Evolutionary conservation across 805 yeast genomes (phyloP).

Genomic region (Kodamaea kaohsiungensis): DNA sequence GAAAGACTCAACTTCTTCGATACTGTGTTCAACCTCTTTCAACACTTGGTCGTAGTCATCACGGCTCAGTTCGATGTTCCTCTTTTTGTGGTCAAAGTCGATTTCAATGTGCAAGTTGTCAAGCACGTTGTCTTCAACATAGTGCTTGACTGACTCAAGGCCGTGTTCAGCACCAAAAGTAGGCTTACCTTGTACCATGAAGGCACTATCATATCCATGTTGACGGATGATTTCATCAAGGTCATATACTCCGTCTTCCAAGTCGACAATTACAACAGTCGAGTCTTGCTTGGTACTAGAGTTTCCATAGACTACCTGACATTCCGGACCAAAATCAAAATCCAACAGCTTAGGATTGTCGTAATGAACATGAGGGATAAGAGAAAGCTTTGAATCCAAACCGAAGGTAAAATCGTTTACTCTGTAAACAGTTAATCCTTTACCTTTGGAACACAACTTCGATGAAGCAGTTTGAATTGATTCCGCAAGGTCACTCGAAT

Average conservation of each 20-base stretch:
- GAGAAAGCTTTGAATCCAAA: slow-evolving; percentile 11
- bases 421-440: slow-evolving; percentile 25
- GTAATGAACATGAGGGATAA: slow-evolving; percentile 23
- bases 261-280: slow-evolving; percentile 7
- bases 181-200: slow-evolving; percentile 35
- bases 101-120: slow-evolving; percentile 23
- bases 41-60: slow-evolving; percentile 15
- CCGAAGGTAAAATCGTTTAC: slow-evolving; percentile 23
- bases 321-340: slow-evolving; percentile 13
- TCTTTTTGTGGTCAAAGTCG: slow-evolving; percentile 21
- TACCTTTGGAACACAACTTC: slow-evolving; percentile 19
- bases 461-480: slow-evolving; percentile 17
- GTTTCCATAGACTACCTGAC: slow-evolving; percentile 9
- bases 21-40: slow-evolving; percentile 25
- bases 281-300: not conserved
- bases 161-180: slow-evolving; percentile 23
- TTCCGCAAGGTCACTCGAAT: slow-evolving; percentile 18
- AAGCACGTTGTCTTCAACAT: slow-evolving; percentile 21
- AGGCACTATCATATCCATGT: slow-evolving; percentile 1
- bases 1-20: slow-evolving; percentile 33
- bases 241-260: not conserved
- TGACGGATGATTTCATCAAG: slow-evolving; percentile 4
- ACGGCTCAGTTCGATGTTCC: slow-evolving; percentile 14
- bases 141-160: slow-evolving; percentile 23
- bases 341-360: slow-evolving; percentile 17